Percentiles rank a stretch among this genome's conserved stretches.
phyloP scores from a whole-genome alignment of 257 asterid species.

The Coffea eugenioides region DNA sequence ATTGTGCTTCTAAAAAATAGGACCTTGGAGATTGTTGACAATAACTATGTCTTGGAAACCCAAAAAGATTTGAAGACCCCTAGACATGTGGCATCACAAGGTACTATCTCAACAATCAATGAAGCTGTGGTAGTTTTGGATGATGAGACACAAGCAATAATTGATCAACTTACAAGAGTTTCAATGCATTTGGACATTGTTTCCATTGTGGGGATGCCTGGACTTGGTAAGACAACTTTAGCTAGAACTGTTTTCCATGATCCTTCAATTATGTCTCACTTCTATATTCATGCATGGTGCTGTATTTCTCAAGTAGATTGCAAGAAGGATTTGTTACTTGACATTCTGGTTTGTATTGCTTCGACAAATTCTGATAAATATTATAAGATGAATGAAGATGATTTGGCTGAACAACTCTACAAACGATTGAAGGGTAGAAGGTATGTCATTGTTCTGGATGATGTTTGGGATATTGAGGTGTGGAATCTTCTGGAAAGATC shows the following conservation, averaged over 20 bases:
- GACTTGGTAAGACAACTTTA: not conserved
- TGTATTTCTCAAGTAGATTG: conserved; percentile 1
- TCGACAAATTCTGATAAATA: not conserved
- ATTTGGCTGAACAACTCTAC: not conserved
- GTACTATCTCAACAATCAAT: not conserved
- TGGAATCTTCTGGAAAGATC: not conserved
- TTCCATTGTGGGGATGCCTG: conserved; percentile 6
- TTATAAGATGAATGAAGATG: not conserved
- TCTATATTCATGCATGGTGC: not conserved
- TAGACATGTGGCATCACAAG: too few relatives aligned
- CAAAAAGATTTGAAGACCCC: too few relatives aligned
- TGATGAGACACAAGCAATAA: conserved; percentile 1
- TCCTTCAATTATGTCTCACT: not conserved
- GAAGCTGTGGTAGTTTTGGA: conserved; percentile 11
- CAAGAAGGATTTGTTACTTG: not conserved
- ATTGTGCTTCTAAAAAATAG: not conserved
- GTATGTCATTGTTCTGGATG: conserved; percentile 15
- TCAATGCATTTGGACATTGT: not conserved
- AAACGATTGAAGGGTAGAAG: not conserved
- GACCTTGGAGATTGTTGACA: too few relatives aligned
- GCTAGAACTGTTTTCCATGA: conserved; percentile 2
- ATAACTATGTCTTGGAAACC: too few relatives aligned
- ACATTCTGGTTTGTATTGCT: not conserved
- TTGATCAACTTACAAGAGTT: not conserved
- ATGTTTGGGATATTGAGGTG: conserved; percentile 1